A percentile compares a stretch with the other conserved stretches of the same genome.
Evolutionary conservation across 345 rosid species (phyloP).

Genomic region (Raphanus sativus): DNA sequence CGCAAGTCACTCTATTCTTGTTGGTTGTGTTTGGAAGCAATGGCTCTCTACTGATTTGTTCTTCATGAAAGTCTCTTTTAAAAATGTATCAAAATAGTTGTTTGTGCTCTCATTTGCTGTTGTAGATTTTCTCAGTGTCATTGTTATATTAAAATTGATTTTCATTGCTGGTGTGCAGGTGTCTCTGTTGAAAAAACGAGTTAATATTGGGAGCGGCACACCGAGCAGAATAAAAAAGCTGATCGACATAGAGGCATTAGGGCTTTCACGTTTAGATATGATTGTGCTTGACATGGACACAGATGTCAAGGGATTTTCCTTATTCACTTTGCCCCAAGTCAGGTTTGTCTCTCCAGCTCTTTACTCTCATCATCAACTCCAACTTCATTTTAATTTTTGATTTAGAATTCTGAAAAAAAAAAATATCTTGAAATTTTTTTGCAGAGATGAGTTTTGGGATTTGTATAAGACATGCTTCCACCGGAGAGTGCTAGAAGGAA

Average conservation of each 20-base stretch:
- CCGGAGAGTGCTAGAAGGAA: slow-evolving; percentile 51
- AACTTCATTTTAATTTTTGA: neutral
- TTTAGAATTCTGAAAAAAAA: neutral
- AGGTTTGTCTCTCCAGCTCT: slow-evolving; percentile 46
- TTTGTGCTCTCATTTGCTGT: neutral
- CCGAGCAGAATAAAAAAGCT: slow-evolving; percentile 86
- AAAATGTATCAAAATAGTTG: neutral
- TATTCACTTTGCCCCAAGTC: slow-evolving; percentile 87
- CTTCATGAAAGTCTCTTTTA: neutral
- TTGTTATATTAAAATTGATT: slow-evolving; percentile 9
- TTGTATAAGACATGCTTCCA: slow-evolving; percentile 74
- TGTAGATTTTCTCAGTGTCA: neutral
- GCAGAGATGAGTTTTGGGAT: slow-evolving; percentile 92
- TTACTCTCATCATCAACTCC: neutral
- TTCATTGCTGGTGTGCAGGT: slow-evolving; percentile 50
- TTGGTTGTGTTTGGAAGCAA: neutral
- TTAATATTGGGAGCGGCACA: slow-evolving; percentile 83
- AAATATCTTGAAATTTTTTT: slow-evolving; percentile 7
- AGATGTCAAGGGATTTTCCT: slow-evolving; percentile 78
- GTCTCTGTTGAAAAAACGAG: slow-evolving; percentile 63
- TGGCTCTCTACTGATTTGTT: neutral
- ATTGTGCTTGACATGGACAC: slow-evolving; percentile 62
- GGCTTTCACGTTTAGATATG: slow-evolving; percentile 64
- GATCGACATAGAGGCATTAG: slow-evolving; percentile 72
- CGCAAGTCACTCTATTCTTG: neutral